phyloP scores from a whole-genome alignment of 2,329 filamentous ascomycete species.

The Sporothrix mexicana region DNA sequence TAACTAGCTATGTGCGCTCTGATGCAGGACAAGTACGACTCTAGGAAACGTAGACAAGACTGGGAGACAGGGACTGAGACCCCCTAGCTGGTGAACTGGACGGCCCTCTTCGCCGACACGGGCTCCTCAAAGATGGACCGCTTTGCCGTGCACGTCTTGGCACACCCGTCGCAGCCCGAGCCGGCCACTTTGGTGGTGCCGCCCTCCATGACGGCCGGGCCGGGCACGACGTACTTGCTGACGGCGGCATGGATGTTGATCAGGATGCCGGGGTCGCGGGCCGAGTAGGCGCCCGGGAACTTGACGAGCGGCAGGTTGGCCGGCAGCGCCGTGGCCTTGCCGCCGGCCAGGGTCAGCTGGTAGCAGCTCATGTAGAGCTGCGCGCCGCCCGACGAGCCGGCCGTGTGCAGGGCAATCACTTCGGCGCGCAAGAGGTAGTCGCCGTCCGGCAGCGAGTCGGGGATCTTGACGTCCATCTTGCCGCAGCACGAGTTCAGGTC shows the following conservation, averaged over 20 bases:
- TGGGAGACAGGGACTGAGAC: no score
- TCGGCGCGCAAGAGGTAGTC: slow-evolving; percentile 57
- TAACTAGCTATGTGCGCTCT: no score
- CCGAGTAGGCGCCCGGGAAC: slow-evolving; percentile 53
- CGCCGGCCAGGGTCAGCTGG: slow-evolving; percentile 44
- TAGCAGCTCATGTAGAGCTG: slow-evolving; percentile 51
- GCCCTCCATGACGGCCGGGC: slow-evolving; percentile 50
- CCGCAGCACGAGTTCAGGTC: slow-evolving; percentile 52
- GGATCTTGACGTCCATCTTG: slow-evolving; percentile 48
- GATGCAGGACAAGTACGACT: no score
- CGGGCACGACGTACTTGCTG: slow-evolving; percentile 50
- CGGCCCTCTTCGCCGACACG: background rate
- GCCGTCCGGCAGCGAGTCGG: slow-evolving; percentile 44
- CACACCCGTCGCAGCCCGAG: slow-evolving; percentile 50
- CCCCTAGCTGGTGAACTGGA: background rate
- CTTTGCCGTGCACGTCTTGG: slow-evolving; percentile 47
- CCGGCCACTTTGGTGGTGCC: slow-evolving; percentile 51
- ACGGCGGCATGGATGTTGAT: slow-evolving; percentile 55
- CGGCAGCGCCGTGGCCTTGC: background rate
- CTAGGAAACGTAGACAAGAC: no score
- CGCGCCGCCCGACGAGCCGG: slow-evolving; percentile 44
- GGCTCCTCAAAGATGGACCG: background rate
- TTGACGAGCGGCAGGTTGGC: slow-evolving; percentile 38
- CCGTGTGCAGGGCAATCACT: slow-evolving; percentile 55
- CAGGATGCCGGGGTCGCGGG: slow-evolving; percentile 53